Evolutionary conservation across 208 protist species (phyloP).

Genomic region (Trypanosoma congolense): DNA sequence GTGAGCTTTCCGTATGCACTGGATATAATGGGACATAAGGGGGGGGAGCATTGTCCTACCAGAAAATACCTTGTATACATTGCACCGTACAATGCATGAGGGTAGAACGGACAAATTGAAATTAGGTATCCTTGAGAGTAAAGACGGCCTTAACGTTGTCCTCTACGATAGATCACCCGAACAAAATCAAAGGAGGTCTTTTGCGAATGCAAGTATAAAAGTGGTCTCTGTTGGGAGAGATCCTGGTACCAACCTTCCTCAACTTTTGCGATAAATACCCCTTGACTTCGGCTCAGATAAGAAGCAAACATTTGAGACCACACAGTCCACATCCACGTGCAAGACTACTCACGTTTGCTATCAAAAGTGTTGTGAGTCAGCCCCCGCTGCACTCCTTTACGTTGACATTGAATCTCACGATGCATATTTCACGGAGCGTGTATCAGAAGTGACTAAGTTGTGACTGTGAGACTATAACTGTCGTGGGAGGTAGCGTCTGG

Average conservation of each 20-base stretch:
- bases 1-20: no score
- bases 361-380: conserved; percentile 59
- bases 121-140: conserved; percentile 63
- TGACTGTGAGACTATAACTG: conserved; percentile 38
- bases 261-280: conserved; percentile 40
- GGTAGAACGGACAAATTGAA: conserved; percentile 62
- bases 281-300: conserved; percentile 47
- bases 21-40: no score
- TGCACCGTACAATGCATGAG: conserved; percentile 36
- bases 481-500: conserved; percentile 63
- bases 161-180: conserved; percentile 49
- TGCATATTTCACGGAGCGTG: conserved; percentile 33
- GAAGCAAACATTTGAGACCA: conserved; percentile 33
- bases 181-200: conserved; percentile 36
- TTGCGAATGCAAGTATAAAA: conserved; percentile 24
- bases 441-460: conserved; percentile 69
- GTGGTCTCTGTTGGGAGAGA: conserved; percentile 45
- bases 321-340: conserved; percentile 38
- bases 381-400: conserved; percentile 56
- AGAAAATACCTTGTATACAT: conserved; percentile 81
- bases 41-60: conserved; percentile 67
- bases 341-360: conserved; percentile 61
- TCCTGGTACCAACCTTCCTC: conserved; percentile 47
- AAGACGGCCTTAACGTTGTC: conserved; percentile 67
- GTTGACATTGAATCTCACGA: conserved; percentile 69